A percentile compares a stretch with the other conserved stretches of the same genome.
Evolutionary conservation across 768 basidiomycete species (phyloP).

Genomic region (Amanita pallidorosea): DNA sequence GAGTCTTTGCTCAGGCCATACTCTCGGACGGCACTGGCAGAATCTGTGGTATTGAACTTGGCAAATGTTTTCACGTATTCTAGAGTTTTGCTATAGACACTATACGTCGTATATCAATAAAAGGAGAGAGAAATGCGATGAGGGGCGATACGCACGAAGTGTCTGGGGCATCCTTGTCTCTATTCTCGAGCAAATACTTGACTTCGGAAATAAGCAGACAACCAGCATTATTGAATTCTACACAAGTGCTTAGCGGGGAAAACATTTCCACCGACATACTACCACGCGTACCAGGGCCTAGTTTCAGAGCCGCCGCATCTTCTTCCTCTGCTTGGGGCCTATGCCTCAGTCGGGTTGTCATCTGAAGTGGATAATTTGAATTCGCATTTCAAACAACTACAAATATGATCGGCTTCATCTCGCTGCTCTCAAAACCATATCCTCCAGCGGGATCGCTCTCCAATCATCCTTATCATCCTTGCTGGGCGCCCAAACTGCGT

Average conservation of each 20-base stretch:
- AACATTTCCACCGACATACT: not conserved
- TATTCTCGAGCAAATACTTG: slow-evolving; percentile 79
- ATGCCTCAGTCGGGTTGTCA: slow-evolving; percentile 58
- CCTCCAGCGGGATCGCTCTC: slow-evolving; percentile 74
- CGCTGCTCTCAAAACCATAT: slow-evolving; percentile 67
- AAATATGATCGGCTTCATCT: not conserved
- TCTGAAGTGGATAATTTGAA: slow-evolving; percentile 12
- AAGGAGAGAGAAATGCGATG: not conserved
- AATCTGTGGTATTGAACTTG: slow-evolving; percentile 81
- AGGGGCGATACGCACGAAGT: slow-evolving; percentile 53
- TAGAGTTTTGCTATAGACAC: slow-evolving; percentile 87
- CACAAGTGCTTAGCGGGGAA: not conserved
- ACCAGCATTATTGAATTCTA: slow-evolving; percentile 89
- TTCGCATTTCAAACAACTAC: not conserved
- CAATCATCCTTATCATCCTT: slow-evolving; percentile 42
- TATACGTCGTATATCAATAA: slow-evolving; percentile 18
- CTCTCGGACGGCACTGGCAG: slow-evolving; percentile 82
- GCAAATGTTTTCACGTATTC: slow-evolving; percentile 89
- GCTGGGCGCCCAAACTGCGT: slow-evolving; percentile 82
- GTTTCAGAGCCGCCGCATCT: slow-evolving; percentile 76
- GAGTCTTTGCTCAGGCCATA: slow-evolving; percentile 23
- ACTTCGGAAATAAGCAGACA: slow-evolving; percentile 89
- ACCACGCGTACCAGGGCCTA: slow-evolving; percentile 51
- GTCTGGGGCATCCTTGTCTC: slow-evolving; percentile 81
- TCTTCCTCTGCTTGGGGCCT: slow-evolving; percentile 66